phyloP scores from a whole-genome alignment of 2,329 filamentous ascomycete species.

The Phaeosphaeria sp. region DNA sequence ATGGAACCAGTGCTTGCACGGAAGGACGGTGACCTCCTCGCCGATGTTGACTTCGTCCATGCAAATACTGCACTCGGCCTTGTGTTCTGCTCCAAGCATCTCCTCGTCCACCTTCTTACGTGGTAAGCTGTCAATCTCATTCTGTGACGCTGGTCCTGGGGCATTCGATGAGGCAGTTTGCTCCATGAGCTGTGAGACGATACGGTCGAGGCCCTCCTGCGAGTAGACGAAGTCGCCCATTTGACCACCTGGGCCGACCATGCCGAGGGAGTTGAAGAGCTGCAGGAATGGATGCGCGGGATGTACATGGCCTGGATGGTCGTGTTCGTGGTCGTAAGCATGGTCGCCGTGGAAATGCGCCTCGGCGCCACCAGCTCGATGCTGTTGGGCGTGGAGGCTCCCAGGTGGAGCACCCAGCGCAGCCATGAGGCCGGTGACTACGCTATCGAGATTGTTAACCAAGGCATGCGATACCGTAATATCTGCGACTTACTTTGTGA shows the following conservation, averaged over 20 bases:
- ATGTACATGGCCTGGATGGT: constrained; percentile 10
- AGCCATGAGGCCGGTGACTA: constrained; percentile 43
- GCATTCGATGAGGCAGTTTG: constrained; percentile 77
- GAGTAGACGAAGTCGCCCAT: constrained; percentile 86
- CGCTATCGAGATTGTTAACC: constrained; percentile 31
- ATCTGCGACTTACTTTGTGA: constrained; percentile 53
- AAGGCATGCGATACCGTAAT: constrained; percentile 15
- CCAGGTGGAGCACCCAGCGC: constrained; percentile 40
- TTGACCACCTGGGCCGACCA: constrained; percentile 43
- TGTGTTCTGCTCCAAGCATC: constrained; percentile 73
- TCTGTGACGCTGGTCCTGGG: constrained; percentile 78
- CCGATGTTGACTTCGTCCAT: constrained; percentile 82
- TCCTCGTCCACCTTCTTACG: constrained; percentile 73
- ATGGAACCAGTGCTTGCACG: constrained; percentile 95
- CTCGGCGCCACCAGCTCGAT: constrained; percentile 10
- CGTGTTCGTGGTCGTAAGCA: constrained; percentile 8
- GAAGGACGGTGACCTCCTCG: constrained; percentile 77
- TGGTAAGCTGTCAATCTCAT: constrained; percentile 75
- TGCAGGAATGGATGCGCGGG: constrained; percentile 51
- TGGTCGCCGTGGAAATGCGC: constrained; percentile 15
- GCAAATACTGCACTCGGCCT: constrained; percentile 89
- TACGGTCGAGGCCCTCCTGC: constrained; percentile 87
- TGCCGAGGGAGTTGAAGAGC: constrained; percentile 49
- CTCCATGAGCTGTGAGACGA: constrained; percentile 89
- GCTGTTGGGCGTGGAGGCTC: constrained; percentile 16